phyloP scores from a whole-genome alignment of 805 yeast species.

The Suhomyces sp. region DNA sequence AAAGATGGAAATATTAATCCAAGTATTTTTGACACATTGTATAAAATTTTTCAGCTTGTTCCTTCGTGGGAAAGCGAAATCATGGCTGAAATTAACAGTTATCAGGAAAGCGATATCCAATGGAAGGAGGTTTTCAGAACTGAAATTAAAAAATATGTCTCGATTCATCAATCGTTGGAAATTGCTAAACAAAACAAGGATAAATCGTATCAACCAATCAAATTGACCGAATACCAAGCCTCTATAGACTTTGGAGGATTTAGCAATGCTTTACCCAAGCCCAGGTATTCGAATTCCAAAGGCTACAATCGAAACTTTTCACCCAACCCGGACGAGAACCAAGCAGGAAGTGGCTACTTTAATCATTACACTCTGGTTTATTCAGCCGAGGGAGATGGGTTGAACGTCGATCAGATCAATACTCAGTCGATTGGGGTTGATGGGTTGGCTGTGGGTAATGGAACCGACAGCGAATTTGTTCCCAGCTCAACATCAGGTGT shows the following conservation, averaged over 20 bases:
- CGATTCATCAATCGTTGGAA: conserved; percentile 29
- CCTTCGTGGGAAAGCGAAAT: conserved; percentile 39
- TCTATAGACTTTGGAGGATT: conserved; percentile 41
- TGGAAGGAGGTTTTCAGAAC: conserved; percentile 32
- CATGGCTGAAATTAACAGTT: conserved; percentile 23
- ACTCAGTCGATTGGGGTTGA: conserved; percentile 11
- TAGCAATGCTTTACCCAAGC: conserved; percentile 26
- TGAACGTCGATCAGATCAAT: conserved; percentile 8
- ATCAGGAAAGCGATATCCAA: conserved; percentile 25
- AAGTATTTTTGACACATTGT: conserved; percentile 25
- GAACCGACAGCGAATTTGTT: too few species aligned
- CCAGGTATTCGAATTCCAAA: conserved; percentile 4
- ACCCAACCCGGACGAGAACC: conserved; percentile 11
- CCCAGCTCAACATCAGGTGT: too few species aligned
- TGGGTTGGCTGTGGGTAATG: background rate
- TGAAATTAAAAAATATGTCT: conserved; percentile 30
- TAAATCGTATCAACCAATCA: conserved; percentile 29
- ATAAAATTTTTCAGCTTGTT: conserved; percentile 22
- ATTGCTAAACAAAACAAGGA: conserved; percentile 23
- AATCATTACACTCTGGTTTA: conserved; percentile 19
- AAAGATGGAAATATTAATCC: conserved; percentile 31
- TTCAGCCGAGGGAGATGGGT: conserved; percentile 11
- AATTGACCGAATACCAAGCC: conserved; percentile 36
- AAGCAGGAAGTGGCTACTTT: conserved; percentile 6
- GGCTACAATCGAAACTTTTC: conserved; percentile 13